These are phyloP conservation scores for Pythium volutum DNA, from an alignment of 352 stramenopile genomes.

Conservation along the genomic window DNA sequence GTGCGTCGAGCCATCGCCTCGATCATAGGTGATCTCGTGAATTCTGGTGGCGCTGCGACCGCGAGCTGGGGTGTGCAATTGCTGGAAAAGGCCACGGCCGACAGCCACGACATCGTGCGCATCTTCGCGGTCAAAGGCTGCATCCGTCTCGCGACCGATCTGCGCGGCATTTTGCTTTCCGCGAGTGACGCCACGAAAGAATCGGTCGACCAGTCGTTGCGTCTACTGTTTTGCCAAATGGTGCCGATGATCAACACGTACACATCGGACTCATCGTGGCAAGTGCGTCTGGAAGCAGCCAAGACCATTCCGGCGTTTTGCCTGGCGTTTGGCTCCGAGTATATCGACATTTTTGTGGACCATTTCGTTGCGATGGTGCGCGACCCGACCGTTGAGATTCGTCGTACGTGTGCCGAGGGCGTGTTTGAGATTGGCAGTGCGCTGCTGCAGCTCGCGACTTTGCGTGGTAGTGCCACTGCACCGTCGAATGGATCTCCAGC, in stretches of 20 bases:
- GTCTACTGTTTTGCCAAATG: conserved; percentile 78
- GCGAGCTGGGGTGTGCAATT: conserved; percentile 73
- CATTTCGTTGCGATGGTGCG: conserved; percentile 84
- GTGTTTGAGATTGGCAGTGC: conserved; percentile 63
- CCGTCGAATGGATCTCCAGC: conserved; percentile 1
- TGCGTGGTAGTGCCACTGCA: conserved; percentile 17
- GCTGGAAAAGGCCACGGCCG: conserved; percentile 74
- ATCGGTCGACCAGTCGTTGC: conserved; percentile 35
- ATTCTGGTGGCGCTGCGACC: conserved; percentile 43
- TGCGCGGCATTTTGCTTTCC: conserved; percentile 43
- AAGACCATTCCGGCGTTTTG: conserved; percentile 75
- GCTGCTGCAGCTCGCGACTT: conserved; percentile 46
- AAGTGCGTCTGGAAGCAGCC: conserved; percentile 79
- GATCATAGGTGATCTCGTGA: conserved; percentile 75
- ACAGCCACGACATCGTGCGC: conserved; percentile 86
- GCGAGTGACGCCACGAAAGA: conserved; percentile 22
- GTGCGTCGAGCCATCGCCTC: conserved; percentile 81
- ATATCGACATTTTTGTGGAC: conserved; percentile 84
- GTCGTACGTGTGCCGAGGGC: conserved; percentile 63
- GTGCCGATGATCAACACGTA: conserved; percentile 88
- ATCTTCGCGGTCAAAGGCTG: conserved; percentile 86
- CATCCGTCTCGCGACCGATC: conserved; percentile 62
- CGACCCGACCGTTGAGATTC: conserved; percentile 85
- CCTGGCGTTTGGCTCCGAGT: conserved; percentile 70
- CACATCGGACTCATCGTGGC: conserved; percentile 84